Conservation (phyloP, 495 filamentous ascomycete species). For the Penicillium mononematosum region DNA sequence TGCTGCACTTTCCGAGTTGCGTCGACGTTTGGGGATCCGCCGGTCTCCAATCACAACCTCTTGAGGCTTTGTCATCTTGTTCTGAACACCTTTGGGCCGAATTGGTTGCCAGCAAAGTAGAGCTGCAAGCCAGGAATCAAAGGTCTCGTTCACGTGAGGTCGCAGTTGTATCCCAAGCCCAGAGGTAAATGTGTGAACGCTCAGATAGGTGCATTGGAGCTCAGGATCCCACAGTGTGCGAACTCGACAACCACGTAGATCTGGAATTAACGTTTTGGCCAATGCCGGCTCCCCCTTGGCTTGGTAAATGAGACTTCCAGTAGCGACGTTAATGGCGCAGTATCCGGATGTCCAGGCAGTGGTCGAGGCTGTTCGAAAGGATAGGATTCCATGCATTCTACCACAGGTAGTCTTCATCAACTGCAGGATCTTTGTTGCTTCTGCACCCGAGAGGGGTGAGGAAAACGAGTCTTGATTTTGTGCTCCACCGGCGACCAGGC, state of each 20-base stretch:
- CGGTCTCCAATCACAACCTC: conserved; percentile 50
- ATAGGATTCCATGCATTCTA: conserved; percentile 55
- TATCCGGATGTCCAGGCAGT: conserved; percentile 56
- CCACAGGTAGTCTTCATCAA: conserved; percentile 60
- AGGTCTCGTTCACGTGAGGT: conserved; percentile 70
- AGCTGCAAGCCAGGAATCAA: conserved; percentile 90
- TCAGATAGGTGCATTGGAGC: conserved; percentile 68
- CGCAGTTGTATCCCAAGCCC: conserved; percentile 71
- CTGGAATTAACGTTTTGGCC: conserved; percentile 65
- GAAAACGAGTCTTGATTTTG: conserved; percentile 46
- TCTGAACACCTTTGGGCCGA: conserved; percentile 69
- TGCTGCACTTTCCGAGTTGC: conserved; percentile 61
- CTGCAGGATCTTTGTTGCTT: conserved; percentile 52
- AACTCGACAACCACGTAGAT: conserved; percentile 85
- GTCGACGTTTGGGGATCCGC: conserved; percentile 51
- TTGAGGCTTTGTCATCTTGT: conserved; percentile 69
- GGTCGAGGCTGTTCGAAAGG: conserved; percentile 55
- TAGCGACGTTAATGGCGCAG: conserved; percentile 56
- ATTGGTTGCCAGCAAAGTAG: conserved; percentile 93
- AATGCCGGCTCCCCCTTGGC: conserved; percentile 56
- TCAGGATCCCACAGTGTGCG: conserved; percentile 63
- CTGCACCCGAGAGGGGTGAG: conserved; percentile 52
- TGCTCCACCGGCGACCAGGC: conserved; percentile 29
- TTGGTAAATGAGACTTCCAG: conserved; percentile 56
- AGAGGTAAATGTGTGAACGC: conserved; percentile 69